Base-by-base conservation (phyloP, 2,329 filamentous ascomycete species). In the Fusarium sp. region DNA sequence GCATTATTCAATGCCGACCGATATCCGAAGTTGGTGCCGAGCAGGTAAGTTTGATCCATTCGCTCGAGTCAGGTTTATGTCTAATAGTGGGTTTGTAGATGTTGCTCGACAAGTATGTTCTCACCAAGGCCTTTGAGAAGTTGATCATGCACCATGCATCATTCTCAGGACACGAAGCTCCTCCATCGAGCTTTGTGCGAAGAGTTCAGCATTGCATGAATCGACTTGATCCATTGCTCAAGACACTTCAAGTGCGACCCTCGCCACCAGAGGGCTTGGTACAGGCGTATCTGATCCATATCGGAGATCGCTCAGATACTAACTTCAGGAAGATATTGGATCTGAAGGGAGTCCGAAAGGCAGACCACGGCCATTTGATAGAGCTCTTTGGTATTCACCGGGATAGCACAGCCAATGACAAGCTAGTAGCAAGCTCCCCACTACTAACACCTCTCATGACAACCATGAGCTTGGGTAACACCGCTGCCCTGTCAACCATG, bases 251-350 rank as follows among this genome's bases (percentile, higher is more conserved):
- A 84, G 95, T 99, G 49, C 93, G 93, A 29, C 90, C 94, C 4
- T 93, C 92, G 7, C 96, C 96, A 0, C 92, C 95, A 0, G 96
- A 99, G 83, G 95, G 93, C 3, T 88, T 99, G 6, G 94, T 99
- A 0, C 95, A 98, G 82, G 96, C 96, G 34, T 99, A 99, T 79
- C 90, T 99, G 34, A 97, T 98, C 79, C 96, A 98, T 81, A 96
- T 99, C 71, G 94, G 90, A 72, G 96, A 99, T 83, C 91, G 92
- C 59, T 97, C 92, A 69, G 96, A 98, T 78, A 88, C 89, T 75
- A 99, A 99, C 81, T 99, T 99, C 87, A 91, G 91, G 77, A 98
- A 98, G 82, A 92, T 99, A 64, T 89, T 99, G 47, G 96, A 99
- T 53, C 87, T 99, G 69, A 99, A 99, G 80, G 96, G 96, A 48